Evolutionary conservation across 345 rosid genomes (phyloP).

Genomic region (Populus davidiana): DNA sequence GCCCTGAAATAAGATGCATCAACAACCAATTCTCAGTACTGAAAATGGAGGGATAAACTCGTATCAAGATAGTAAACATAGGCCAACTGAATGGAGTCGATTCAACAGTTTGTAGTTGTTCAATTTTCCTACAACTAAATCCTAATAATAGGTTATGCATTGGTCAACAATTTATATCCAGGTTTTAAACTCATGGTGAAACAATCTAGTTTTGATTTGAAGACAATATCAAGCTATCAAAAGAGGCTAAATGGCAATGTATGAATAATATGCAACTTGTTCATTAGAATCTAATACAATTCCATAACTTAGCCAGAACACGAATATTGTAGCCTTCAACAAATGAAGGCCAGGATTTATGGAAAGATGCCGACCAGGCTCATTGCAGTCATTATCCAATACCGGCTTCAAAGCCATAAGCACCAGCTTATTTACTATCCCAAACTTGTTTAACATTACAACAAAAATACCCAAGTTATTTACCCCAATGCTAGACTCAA

Average conservation of each 20-base stretch:
- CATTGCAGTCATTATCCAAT: not conserved
- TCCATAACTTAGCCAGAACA: not conserved
- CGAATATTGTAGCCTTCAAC: not conserved
- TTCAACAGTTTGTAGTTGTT: not conserved
- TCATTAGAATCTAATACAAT: not conserved
- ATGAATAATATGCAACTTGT: not conserved
- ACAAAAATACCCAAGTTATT: too few species aligned
- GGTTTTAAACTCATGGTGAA: not conserved
- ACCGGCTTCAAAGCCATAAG: not conserved
- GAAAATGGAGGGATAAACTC: not conserved
- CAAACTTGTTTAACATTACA: not conserved
- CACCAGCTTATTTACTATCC: not conserved
- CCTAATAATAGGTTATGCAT: not conserved
- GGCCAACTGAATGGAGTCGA: not conserved
- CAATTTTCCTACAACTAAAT: not conserved
- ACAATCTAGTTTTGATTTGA: not conserved
- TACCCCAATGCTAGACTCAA: not conserved
- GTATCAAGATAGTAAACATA: not conserved
- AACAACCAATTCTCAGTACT: not conserved
- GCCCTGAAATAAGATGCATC: constrained; percentile 45
- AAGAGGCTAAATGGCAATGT: not conserved
- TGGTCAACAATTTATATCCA: not conserved
- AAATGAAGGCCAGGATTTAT: not conserved
- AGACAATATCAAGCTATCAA: not conserved
- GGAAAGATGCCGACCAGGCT: not conserved